Evolutionary conservation across 1,284 basidiomycete genomes (phyloP).

Genomic region (Ganoderma meredithae): DNA sequence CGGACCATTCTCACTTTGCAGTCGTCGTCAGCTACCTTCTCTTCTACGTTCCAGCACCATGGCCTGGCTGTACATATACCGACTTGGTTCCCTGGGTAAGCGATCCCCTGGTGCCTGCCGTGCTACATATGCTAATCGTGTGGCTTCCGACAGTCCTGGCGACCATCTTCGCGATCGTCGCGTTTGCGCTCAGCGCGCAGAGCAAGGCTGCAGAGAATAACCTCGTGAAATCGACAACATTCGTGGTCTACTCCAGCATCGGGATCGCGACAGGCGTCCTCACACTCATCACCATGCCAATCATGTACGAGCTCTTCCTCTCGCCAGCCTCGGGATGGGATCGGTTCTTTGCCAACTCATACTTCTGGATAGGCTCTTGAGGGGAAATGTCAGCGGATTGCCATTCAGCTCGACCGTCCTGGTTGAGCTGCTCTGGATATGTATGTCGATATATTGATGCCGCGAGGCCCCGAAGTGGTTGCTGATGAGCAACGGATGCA

Average conservation of each 20-base stretch:
- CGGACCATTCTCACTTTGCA: not conserved
- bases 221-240: not conserved
- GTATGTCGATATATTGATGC: not conserved
- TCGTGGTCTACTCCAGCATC: conserved; percentile 19
- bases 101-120: not conserved
- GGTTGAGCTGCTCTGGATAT: conserved; percentile 20
- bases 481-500: not conserved
- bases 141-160: not conserved
- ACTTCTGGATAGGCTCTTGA: not conserved
- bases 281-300: conserved; percentile 14
- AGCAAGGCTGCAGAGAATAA: not conserved
- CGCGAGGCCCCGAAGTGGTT: not conserved
- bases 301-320: conserved; percentile 19
- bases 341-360: not conserved
- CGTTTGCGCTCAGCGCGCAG: not conserved
- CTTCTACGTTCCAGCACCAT: not conserved
- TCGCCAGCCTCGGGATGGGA: not conserved
- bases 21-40: not conserved
- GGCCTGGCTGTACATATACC: conserved; percentile 3
- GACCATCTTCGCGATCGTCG: not conserved
- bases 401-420: conserved; percentile 9
- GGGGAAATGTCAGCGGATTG: conserved; percentile 4
- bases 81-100: conserved; percentile 3
- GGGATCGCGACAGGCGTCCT: conserved; percentile 22
- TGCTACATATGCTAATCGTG: not conserved